phyloP scores from a whole-genome alignment of 345 rosid species.

The Populus ilicifolia region DNA sequence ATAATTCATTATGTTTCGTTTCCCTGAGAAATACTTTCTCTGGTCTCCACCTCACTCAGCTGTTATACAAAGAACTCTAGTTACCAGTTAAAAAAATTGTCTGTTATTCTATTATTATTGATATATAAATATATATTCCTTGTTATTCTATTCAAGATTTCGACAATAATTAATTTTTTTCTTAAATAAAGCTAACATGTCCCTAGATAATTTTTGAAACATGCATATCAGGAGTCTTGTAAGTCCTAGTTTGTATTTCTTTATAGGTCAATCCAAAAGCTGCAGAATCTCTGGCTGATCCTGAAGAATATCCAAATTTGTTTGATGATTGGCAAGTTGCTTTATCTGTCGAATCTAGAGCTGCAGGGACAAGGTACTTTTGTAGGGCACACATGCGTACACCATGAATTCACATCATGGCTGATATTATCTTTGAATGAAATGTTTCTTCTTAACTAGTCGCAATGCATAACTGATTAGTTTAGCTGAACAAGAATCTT shows the following conservation, averaged over 20 bases:
- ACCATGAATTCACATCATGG: background rate
- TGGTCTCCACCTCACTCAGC: background rate
- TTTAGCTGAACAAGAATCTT: background rate
- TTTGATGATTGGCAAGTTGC: constrained; percentile 99
- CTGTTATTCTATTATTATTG: background rate
- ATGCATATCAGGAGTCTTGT: background rate
- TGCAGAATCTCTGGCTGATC: constrained; percentile 97
- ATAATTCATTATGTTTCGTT: background rate
- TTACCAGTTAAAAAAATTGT: background rate
- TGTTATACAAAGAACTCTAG: background rate
- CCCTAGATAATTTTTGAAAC: background rate
- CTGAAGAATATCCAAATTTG: constrained; percentile 91
- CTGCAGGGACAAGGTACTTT: constrained; percentile 67
- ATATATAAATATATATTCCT: background rate
- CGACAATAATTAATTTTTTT: background rate
- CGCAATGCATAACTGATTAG: background rate
- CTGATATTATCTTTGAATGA: background rate
- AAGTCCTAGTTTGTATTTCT: background rate
- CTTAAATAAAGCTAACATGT: background rate
- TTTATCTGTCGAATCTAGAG: constrained; percentile 75
- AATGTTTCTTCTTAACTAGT: background rate
- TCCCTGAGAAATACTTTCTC: background rate
- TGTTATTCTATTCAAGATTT: background rate
- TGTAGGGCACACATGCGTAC: background rate
- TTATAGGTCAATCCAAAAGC: constrained; percentile 92